Conservation (phyloP, 352 stramenopile genomes). For the Phytophthora brassicae region DNA sequence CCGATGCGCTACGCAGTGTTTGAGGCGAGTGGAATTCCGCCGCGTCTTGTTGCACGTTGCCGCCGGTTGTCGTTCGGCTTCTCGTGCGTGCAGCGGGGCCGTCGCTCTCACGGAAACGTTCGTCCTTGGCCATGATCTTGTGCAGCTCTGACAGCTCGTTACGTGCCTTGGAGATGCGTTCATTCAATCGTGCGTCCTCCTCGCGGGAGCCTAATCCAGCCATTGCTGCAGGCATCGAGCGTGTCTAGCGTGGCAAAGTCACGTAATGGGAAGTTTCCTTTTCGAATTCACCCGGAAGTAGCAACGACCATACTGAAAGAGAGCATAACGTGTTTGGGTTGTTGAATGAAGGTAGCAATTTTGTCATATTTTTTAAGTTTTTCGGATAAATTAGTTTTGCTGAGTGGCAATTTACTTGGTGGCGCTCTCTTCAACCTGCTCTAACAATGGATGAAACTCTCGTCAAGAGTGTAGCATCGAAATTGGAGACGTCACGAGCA, state of each 20-base stretch:
- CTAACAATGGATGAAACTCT: no score
- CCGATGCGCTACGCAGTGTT: constrained; percentile 30
- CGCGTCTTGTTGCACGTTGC: constrained; percentile 11
- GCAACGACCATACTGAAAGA: constrained; percentile 1
- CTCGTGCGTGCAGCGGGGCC: constrained; percentile 32
- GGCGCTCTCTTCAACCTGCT: constrained; percentile 18
- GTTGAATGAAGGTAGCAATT: constrained; percentile 3
- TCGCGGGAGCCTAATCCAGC: constrained; percentile 32
- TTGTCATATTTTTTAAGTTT: constrained; percentile 1
- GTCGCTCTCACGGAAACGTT: constrained; percentile 25
- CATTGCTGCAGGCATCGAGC: constrained; percentile 31
- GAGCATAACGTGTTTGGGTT: neutral
- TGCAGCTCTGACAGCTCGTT: constrained; percentile 55
- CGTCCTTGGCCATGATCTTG: constrained; percentile 44
- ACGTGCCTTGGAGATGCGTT: constrained; percentile 55
- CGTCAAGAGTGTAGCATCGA: no score
- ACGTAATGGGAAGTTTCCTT: constrained; percentile 25
- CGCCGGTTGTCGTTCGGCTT: constrained; percentile 19
- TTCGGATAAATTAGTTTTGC: no score
- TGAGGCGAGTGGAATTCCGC: constrained; percentile 39
- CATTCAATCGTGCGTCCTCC: constrained; percentile 52
- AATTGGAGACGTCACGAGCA: neutral
- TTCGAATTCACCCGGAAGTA: constrained; percentile 4
- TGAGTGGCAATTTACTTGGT: no score
- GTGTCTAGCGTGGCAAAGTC: constrained; percentile 10